Evolutionary conservation across 345 rosid genomes (phyloP), one percentile per base, ranked within the genome.

Genomic region (Populus deltoides): DNA sequence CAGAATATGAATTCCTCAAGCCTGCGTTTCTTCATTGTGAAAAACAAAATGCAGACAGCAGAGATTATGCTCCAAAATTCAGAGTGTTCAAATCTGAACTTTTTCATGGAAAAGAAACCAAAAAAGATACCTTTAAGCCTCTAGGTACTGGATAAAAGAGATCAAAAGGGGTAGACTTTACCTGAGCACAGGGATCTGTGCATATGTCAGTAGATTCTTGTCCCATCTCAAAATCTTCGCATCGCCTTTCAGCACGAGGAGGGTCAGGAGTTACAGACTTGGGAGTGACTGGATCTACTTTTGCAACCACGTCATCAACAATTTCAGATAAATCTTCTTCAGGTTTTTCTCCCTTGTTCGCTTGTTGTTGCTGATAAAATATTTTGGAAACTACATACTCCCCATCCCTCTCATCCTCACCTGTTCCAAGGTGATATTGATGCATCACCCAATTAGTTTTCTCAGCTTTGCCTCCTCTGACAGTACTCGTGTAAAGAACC

Each of bases 381-480:
- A 96, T 87, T 79, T 96, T 96, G 13, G 99, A 93, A 77, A 93
- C 78, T 55, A 96, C 92, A 65, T 87, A 90, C n/a, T 96, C 91
- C 25, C 94, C 91, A 8, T 93, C 97, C 78, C 81, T 91, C 86
- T 96, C 99, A 59, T 93, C 99, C 83, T 96, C 98, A 41, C 82
- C 90, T 2, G 90, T 91, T 76, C 99, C 99, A 43, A 96, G 85
- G 83, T 96, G 99, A 81, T 96, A 96, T 59, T 96, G 99, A 76
- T 93, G 99, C 99, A 96, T 96, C 78, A 90, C 94, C 99, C 98
- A 93, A 74, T 92, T 93, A 8, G 99, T 89, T 84, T 93, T 96
- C 75, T 88, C 94, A 15, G 93, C 70, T 81, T 91, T 96, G 16
- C 92, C 97, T 66, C 97, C 98, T 81, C 74, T 86, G 66, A 31